phyloP scores from a whole-genome alignment of 257 asterid species.

The Fraxinus excelsior region DNA sequence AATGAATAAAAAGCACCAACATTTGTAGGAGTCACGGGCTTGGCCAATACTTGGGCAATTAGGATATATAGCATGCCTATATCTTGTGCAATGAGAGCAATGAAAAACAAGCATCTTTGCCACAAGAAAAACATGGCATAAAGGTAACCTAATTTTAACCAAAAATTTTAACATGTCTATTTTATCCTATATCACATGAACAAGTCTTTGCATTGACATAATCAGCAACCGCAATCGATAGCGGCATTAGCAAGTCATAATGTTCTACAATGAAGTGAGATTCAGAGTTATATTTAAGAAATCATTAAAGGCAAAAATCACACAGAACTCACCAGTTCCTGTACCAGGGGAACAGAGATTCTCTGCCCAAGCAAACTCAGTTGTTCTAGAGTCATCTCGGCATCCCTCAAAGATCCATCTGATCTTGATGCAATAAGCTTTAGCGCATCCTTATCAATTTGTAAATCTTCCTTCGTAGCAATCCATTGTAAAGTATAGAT shows the following conservation, averaged over 20 bases:
- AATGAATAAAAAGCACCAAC: not conserved
- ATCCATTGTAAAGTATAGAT: constrained; percentile 71
- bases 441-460: constrained; percentile 75
- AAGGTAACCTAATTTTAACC: not conserved
- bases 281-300: not conserved
- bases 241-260: not conserved
- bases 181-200: not conserved
- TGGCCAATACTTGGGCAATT: not conserved
- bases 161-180: not conserved
- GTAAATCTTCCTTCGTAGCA: constrained; percentile 73
- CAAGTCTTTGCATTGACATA: not conserved
- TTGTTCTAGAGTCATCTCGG: constrained; percentile 94
- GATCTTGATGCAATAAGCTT: constrained; percentile 88
- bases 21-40: not conserved
- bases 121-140: not conserved
- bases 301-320: not conserved
- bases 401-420: constrained; percentile 89
- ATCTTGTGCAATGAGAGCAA: not conserved
- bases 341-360: constrained; percentile 72
- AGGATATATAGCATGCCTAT: not conserved
- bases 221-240: not conserved
- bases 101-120: not conserved
- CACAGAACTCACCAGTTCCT: constrained; percentile 52
- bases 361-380: constrained; percentile 82
- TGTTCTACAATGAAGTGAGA: not conserved